phyloP scores from a whole-genome alignment of 2,329 filamentous ascomycete genomes.

The Nigrospora oryzae region DNA sequence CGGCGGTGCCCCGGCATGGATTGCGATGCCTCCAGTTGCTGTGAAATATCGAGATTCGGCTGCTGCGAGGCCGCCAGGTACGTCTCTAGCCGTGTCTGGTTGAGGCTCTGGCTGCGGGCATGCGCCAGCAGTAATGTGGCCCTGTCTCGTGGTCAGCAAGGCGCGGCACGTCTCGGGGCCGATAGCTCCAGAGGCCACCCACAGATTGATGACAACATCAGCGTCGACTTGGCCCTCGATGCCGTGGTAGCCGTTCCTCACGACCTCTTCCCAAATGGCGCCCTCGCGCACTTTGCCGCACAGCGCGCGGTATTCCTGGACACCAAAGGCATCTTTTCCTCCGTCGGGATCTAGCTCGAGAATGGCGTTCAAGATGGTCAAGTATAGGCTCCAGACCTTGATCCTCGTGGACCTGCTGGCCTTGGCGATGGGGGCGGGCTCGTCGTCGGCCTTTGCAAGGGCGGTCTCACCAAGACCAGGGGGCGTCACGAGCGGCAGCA shows the following conservation, averaged over 20 bases:
- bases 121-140: constrained; percentile 88
- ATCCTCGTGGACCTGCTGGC: constrained; percentile 77
- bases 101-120: constrained; percentile 71
- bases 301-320: constrained; percentile 73
- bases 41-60: constrained; percentile 64
- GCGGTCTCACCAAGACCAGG: constrained; percentile 26
- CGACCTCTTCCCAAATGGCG: constrained; percentile 89
- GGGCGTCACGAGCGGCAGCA: constrained; percentile 72
- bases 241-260: constrained; percentile 78
- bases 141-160: constrained; percentile 35
- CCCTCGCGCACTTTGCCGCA: constrained; percentile 82
- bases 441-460: constrained; percentile 33
- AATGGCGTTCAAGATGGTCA: constrained; percentile 86
- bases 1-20: constrained; percentile 18
- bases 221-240: constrained; percentile 86
- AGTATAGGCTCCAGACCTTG: constrained; percentile 96
- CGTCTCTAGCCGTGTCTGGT: constrained; percentile 80
- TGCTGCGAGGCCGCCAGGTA: constrained; percentile 73
- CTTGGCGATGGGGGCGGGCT: constrained; percentile 65
- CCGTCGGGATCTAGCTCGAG: constrained; percentile 84
- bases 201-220: constrained; percentile 88
- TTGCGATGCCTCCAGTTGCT: constrained; percentile 46
- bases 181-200: constrained; percentile 23
- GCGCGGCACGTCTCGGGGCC: not conserved
- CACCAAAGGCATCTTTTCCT: constrained; percentile 81